A percentile compares a stretch with the other conserved stretches of the same genome.
These are phyloP conservation scores for Mycena rosella DNA, from an alignment of 768 basidiomycete species.

Conservation along the genomic window DNA sequence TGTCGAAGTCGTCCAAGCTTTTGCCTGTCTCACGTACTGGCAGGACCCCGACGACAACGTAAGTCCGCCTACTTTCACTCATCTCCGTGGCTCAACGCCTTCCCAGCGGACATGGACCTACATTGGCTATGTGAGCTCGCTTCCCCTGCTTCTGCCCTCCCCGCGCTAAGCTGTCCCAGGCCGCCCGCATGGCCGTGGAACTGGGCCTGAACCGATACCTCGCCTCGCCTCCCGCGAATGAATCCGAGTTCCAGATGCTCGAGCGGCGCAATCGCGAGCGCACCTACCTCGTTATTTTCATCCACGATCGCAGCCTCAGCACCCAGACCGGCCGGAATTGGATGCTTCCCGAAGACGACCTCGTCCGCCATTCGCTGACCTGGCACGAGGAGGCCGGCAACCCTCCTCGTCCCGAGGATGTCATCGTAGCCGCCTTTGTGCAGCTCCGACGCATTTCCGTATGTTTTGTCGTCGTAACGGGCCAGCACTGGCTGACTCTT, in stretches of 20 bases:
- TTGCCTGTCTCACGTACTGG: slow-evolving; percentile 92
- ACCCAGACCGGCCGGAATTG: slow-evolving; percentile 89
- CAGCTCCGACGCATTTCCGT: slow-evolving; percentile 86
- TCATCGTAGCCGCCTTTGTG: slow-evolving; percentile 82
- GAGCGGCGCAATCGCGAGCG: slow-evolving; percentile 89
- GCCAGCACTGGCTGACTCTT: slow-evolving; percentile 21
- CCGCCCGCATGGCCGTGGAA: slow-evolving; percentile 90
- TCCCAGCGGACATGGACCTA: slow-evolving; percentile 86
- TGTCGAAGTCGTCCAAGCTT: slow-evolving; percentile 91
- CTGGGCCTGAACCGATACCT: slow-evolving; percentile 82
- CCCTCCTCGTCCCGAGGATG: slow-evolving; percentile 79
- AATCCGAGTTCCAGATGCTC: slow-evolving; percentile 73
- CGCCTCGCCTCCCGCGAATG: slow-evolving; percentile 64
- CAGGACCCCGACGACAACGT: slow-evolving; percentile 89
- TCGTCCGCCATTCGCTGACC: slow-evolving; percentile 73
- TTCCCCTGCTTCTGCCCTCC: slow-evolving; percentile 18
- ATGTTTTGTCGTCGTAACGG: slow-evolving; percentile 44
- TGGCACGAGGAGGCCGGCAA: slow-evolving; percentile 78
- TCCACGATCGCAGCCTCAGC: slow-evolving; percentile 88
- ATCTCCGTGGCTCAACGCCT: slow-evolving; percentile 36
- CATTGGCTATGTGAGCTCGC: slow-evolving; percentile 79
- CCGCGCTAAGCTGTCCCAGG: slow-evolving; percentile 54
- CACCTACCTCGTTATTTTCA: slow-evolving; percentile 87
- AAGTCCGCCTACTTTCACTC: slow-evolving; percentile 41
- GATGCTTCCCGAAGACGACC: slow-evolving; percentile 91